Percentiles rank a stretch among this genome's conserved stretches.
phyloP scores from a whole-genome alignment of 805 yeast species.

The Candida ponderosae region DNA sequence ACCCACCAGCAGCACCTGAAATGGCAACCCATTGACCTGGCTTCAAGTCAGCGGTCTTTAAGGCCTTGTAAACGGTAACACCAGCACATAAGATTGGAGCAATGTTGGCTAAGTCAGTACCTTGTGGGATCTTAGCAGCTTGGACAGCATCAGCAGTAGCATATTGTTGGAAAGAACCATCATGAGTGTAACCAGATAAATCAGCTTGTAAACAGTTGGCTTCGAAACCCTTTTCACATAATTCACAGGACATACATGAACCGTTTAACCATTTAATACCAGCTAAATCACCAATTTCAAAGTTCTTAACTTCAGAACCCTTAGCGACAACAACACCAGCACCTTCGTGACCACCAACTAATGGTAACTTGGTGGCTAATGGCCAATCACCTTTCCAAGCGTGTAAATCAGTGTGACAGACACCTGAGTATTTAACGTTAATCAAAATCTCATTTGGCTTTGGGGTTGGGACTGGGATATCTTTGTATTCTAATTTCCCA shows the following conservation, averaged over 20 bases:
- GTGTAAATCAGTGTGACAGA: slow-evolving; percentile 90
- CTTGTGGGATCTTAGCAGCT: slow-evolving; percentile 72
- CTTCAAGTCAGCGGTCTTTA: slow-evolving; percentile 39
- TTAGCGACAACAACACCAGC: slow-evolving; percentile 48
- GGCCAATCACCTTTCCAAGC: slow-evolving; percentile 90
- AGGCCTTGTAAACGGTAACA: slow-evolving; percentile 53
- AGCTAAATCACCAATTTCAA: slow-evolving; percentile 46
- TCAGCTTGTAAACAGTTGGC: slow-evolving; percentile 41
- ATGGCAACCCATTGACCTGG: slow-evolving; percentile 54
- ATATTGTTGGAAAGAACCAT: slow-evolving; percentile 81
- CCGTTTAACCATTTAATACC: slow-evolving; percentile 55
- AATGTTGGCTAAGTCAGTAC: slow-evolving; percentile 62
- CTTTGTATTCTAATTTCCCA: slow-evolving; percentile 59
- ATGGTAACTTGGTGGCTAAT: slow-evolving; percentile 39
- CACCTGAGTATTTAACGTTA: slow-evolving; percentile 83
- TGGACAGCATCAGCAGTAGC: slow-evolving; percentile 83
- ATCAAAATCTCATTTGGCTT: slow-evolving; percentile 70
- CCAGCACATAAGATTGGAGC: slow-evolving; percentile 63
- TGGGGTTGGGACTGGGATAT: slow-evolving; percentile 76
- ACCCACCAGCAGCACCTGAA: slow-evolving; percentile 58
- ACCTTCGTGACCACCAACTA: slow-evolving; percentile 57
- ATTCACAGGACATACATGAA: slow-evolving; percentile 45
- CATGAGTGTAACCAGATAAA: slow-evolving; percentile 49
- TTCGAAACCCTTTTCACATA: slow-evolving; percentile 39
- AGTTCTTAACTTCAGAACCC: slow-evolving; percentile 41